Evolutionary conservation across 2,329 filamentous ascomycete species (phyloP).

Genomic region (Ploettnerulaceae sp.): DNA sequence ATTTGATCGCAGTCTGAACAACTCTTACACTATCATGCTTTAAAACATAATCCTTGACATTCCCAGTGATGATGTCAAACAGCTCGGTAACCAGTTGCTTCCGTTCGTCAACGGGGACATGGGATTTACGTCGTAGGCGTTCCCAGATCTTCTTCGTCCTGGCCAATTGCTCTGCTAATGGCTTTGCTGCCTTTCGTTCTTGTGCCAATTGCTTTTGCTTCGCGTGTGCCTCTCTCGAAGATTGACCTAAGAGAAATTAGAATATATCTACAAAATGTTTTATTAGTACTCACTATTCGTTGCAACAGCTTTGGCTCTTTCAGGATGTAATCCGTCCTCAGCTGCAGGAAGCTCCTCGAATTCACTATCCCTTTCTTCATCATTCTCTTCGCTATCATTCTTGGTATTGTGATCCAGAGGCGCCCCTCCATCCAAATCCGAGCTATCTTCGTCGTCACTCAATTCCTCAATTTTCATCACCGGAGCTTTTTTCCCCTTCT

Average conservation of each 20-base stretch:
- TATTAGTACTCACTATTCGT: conserved; percentile 24
- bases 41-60: conserved; percentile 92
- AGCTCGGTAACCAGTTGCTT: conserved; percentile 83
- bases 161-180: conserved; percentile 81
- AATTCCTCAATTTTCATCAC: conserved; percentile 34
- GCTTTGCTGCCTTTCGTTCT: conserved; percentile 89
- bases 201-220: conserved; percentile 86
- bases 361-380: conserved; percentile 35
- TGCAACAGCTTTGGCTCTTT: conserved; percentile 32
- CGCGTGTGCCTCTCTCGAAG: conserved; percentile 79
- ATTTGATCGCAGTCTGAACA: conserved; percentile 95
- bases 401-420: conserved; percentile 12
- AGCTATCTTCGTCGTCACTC: conserved; percentile 38
- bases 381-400: conserved; percentile 15
- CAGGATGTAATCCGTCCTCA: conserved; percentile 34
- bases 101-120: conserved; percentile 84
- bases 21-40: conserved; percentile 98
- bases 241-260: conserved; percentile 50
- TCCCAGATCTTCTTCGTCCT: conserved; percentile 98
- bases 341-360: conserved; percentile 35
- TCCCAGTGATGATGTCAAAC: conserved; percentile 84
- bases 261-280: neutral
- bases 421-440: conserved; percentile 30
- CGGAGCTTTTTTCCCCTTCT: conserved; percentile 25
- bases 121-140: conserved; percentile 83